Base-by-base conservation (phyloP, 2,329 filamentous ascomycete genomes). In the Juglanconis juglandina region DNA sequence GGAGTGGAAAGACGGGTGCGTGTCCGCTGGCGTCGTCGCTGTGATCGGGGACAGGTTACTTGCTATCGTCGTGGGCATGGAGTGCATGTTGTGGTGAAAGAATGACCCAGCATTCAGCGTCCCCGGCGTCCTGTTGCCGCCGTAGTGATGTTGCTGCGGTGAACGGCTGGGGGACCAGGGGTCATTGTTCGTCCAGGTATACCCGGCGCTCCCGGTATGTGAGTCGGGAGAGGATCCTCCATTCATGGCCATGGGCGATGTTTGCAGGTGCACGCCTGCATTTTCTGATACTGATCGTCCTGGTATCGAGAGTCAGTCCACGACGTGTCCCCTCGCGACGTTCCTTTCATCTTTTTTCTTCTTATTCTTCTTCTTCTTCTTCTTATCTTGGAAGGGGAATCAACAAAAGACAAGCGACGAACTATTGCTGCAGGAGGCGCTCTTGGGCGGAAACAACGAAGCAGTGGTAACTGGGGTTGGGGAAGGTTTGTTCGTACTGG, bases 401-500 rank as follows among this genome's bases (percentile, higher is more conserved):
- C 30, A 50, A 34, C 41, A 42, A 39, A 52, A 55, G 17, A 56
- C 56, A 57, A 57, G 48, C 42, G 41, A 64, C 56, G 60, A 62
- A 75, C 75, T 60, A 73, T 68, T 69, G 52, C 73, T 74, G 60
- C 65, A 66, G 60, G 65, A 66, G 48, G 62, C 68, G 63, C 58
- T 52, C 72, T 71, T 47, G 70, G 63, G 42, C 78, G 73, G 68
- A 81, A 83, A 71, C 84, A 85, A 67, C 82, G 73, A 32, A 74
- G 68, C 53, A 74, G 61, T 58, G 42, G 54, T 63, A 35, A 63
- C 51, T 56, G 58, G 61, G 63, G 59, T 35, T 64, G 63, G 64
- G 67, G 66, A 61, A 68, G 67, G 65, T 68, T 74, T 72, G 72
- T 74, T 68, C 73, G 74, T 74, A 76, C 72, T 72, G 69, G 73